phyloP scores from a whole-genome alignment of 306 rosid genomes.

The apple (Malus domestica) region DNA sequence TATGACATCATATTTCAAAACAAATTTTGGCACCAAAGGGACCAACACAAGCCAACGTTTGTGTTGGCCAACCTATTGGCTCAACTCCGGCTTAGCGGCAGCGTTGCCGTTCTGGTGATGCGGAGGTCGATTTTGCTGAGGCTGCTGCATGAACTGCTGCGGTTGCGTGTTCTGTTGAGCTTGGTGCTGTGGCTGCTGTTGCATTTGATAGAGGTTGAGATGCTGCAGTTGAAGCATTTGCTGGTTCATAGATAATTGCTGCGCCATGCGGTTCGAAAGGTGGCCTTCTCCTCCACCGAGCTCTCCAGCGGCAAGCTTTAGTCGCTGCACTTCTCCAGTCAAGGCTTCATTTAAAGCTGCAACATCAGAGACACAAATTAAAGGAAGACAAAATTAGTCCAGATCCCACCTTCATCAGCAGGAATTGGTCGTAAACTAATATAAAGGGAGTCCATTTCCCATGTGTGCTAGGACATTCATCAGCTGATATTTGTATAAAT shows the following conservation, averaged over 20 bases:
- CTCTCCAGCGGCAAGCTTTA: constrained; percentile 48
- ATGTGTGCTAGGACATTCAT: neutral
- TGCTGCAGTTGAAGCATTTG: constrained; percentile 52
- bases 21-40: constrained; percentile 1
- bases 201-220: constrained; percentile 34
- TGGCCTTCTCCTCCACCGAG: constrained; percentile 54
- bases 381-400: neutral
- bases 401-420: constrained; percentile 1
- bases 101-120: constrained; percentile 35
- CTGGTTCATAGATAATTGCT: constrained; percentile 47
- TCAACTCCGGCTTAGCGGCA: constrained; percentile 14
- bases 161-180: constrained; percentile 29
- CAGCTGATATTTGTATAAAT: neutral
- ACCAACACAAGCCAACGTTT: constrained; percentile 4
- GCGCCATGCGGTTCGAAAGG: constrained; percentile 45
- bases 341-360: constrained; percentile 77
- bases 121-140: constrained; percentile 23
- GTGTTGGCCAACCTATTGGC: constrained; percentile 8
- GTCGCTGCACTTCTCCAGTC: constrained; percentile 63
- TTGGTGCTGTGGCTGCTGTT: constrained; percentile 24
- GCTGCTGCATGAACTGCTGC: constrained; percentile 23
- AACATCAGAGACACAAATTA: constrained; percentile 5
- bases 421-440: neutral
- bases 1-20: constrained; percentile 11
- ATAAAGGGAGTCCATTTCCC: neutral